Conservation (phyloP, 2,329 filamentous ascomycete species). For the Penicillium italicum region DNA sequence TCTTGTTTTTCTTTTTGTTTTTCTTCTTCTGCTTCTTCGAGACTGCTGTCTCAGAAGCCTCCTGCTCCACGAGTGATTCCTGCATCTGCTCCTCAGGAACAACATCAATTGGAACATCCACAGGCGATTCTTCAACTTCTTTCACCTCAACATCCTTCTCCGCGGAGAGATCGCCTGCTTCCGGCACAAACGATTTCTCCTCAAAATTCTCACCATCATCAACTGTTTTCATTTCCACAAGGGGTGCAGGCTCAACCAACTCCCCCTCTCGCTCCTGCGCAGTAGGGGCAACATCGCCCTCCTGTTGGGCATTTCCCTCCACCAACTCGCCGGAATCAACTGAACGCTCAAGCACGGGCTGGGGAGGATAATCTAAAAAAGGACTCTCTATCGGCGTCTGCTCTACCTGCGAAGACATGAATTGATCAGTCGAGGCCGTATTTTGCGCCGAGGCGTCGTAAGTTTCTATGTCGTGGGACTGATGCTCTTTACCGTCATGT, state of each 20-base stretch:
- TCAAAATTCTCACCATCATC: slow-evolving; percentile 1
- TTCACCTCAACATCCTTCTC: slow-evolving; percentile 6
- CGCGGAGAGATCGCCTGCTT: slow-evolving; percentile 1
- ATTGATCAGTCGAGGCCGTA: slow-evolving; percentile 45
- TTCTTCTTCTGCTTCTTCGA: slow-evolving; percentile 24
- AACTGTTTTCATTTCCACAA: neutral
- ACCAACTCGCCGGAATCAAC: slow-evolving; percentile 21
- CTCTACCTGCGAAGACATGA: slow-evolving; percentile 45
- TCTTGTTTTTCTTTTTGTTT: slow-evolving; percentile 16
- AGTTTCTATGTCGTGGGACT: slow-evolving; percentile 41
- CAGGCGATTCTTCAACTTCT: slow-evolving; percentile 2
- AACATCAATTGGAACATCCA: slow-evolving; percentile 5
- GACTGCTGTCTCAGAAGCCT: slow-evolving; percentile 6
- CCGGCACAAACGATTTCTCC: slow-evolving; percentile 1
- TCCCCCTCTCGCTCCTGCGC: slow-evolving; percentile 4
- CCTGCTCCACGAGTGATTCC: slow-evolving; percentile 4
- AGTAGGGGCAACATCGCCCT: slow-evolving; percentile 2
- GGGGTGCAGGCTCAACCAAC: neutral
- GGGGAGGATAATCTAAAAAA: slow-evolving; percentile 33
- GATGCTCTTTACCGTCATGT: slow-evolving; percentile 46
- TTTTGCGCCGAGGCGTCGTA: slow-evolving; percentile 37
- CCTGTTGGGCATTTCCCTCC: slow-evolving; percentile 11
- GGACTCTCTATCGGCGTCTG: slow-evolving; percentile 32
- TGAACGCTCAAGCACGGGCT: slow-evolving; percentile 29
- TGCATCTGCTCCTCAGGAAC: neutral